Conservation (phyloP, 257 asterid genomes). For the Fraxinus pennsylvanica region DNA sequence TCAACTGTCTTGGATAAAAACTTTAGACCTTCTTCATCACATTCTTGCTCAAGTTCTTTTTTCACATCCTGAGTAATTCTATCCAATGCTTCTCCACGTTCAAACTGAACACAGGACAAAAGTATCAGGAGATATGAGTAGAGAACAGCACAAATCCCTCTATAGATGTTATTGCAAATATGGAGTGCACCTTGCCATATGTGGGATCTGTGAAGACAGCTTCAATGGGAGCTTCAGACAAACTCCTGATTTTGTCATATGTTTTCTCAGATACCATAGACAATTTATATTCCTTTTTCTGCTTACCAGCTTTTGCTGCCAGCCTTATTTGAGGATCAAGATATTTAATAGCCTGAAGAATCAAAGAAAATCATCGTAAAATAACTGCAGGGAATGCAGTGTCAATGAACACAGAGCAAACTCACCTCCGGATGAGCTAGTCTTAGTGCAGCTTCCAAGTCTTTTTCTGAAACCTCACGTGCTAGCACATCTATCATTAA, state of each 20-base stretch:
- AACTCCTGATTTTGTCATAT: slow-evolving; percentile 73
- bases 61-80: slow-evolving; percentile 72
- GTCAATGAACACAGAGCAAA: slow-evolving; percentile 24
- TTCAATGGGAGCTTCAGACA: slow-evolving; percentile 82
- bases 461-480: slow-evolving; percentile 84
- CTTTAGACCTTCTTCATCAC: slow-evolving; percentile 79
- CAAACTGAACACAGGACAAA: slow-evolving; percentile 58
- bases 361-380: slow-evolving; percentile 36
- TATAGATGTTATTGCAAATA: neutral
- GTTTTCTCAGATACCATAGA: slow-evolving; percentile 71
- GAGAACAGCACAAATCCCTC: slow-evolving; percentile 1
- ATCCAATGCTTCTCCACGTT: slow-evolving; percentile 94
- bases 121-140: slow-evolving; percentile 21
- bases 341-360: slow-evolving; percentile 79
- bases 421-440: slow-evolving; percentile 95
- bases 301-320: slow-evolving; percentile 89
- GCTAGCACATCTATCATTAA: slow-evolving; percentile 97
- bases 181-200: slow-evolving; percentile 75
- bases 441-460: slow-evolving; percentile 85
- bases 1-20: slow-evolving; percentile 80
- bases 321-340: slow-evolving; percentile 88
- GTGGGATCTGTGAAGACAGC: slow-evolving; percentile 88
- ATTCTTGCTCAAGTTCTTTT: slow-evolving; percentile 72
- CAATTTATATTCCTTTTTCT: slow-evolving; percentile 70
- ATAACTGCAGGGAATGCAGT: slow-evolving; percentile 10